These are phyloP conservation scores for Podospora bellae-mahoneyi DNA, from an alignment of 495 filamentous ascomycete genomes.

Conservation along the genomic window DNA sequence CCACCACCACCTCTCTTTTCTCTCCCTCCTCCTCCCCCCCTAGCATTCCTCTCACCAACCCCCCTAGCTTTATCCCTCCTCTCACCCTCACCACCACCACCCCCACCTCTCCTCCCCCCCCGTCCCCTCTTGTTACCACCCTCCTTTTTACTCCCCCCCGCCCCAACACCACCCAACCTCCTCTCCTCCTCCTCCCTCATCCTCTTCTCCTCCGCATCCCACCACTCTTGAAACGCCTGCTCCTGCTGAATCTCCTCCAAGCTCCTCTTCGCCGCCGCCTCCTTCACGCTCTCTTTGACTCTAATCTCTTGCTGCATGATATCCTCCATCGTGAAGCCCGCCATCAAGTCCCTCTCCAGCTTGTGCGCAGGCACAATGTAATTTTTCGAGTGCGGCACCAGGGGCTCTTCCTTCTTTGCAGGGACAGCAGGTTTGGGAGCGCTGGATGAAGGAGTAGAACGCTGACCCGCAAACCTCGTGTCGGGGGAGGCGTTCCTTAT, in stretches of 20 bases:
- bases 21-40: background rate
- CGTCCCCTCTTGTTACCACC: constrained; percentile 32
- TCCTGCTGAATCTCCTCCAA: constrained; percentile 93
- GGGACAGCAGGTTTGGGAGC: constrained; percentile 17
- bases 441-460: constrained; percentile 14
- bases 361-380: constrained; percentile 45
- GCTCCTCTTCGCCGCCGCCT: constrained; percentile 80
- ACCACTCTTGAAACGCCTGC: constrained; percentile 97
- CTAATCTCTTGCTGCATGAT: constrained; percentile 83
- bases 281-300: constrained; percentile 77
- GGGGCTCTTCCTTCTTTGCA: constrained; percentile 16
- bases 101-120: constrained; percentile 23
- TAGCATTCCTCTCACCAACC: background rate
- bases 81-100: constrained; percentile 11
- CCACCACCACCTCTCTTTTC: background rate
- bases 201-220: constrained; percentile 83
- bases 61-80: background rate
- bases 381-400: constrained; percentile 50
- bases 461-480: constrained; percentile 53
- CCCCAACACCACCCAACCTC: constrained; percentile 28
- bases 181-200: constrained; percentile 62
- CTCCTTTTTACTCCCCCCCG: constrained; percentile 16
- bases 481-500: constrained; percentile 53
- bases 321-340: constrained; percentile 72
- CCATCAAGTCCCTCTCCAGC: constrained; percentile 53